Percentiles rank a stretch among this genome's conserved stretches.
phyloP scores from a whole-genome alignment of 768 basidiomycete species.

The Steccherinum ochraceum region DNA sequence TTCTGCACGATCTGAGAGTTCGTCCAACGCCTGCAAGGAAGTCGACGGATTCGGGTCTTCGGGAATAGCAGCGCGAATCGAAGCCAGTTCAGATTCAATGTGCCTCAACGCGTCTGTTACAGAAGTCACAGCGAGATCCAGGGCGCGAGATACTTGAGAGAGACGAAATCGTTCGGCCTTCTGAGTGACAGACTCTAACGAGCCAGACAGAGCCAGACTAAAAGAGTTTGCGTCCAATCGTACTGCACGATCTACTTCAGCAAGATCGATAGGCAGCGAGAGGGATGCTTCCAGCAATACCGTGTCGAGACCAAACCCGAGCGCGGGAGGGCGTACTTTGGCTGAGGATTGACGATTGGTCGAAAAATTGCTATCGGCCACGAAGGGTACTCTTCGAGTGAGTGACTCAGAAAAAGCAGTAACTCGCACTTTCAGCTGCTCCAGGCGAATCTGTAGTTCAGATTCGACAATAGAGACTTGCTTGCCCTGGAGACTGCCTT shows the following conservation, averaged over 20 bases:
- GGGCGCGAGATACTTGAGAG: conserved; percentile 45
- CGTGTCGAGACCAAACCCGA: conserved; percentile 30
- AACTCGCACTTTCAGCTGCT: conserved; percentile 36
- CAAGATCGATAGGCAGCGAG: conserved; percentile 50
- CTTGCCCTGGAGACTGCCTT: conserved; percentile 23
- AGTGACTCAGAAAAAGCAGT: conserved; percentile 44
- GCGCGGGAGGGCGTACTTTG: conserved; percentile 29
- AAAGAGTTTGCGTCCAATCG: conserved; percentile 66
- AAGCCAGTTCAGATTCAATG: conserved; percentile 28
- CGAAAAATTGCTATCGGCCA: conserved; percentile 31
- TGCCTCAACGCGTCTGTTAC: conserved; percentile 32
- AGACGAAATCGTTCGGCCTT: conserved; percentile 44
- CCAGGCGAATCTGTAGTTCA: conserved; percentile 29
- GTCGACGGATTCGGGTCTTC: conserved; percentile 18
- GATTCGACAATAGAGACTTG: conserved; percentile 24
- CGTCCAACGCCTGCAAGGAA: conserved; percentile 29
- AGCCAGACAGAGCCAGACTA: conserved; percentile 55
- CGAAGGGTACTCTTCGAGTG: conserved; percentile 48
- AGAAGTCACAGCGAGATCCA: conserved; percentile 37
- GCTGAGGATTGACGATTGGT: conserved; percentile 16
- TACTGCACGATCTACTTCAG: conserved; percentile 56
- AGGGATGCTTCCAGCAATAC: conserved; percentile 26
- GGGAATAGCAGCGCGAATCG: conserved; percentile 31
- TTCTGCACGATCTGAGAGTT: conserved; percentile 32
- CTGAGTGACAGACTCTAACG: conserved; percentile 41